Base-by-base conservation (phyloP, 805 yeast genomes). In the Limtongia smithiae region DNA sequence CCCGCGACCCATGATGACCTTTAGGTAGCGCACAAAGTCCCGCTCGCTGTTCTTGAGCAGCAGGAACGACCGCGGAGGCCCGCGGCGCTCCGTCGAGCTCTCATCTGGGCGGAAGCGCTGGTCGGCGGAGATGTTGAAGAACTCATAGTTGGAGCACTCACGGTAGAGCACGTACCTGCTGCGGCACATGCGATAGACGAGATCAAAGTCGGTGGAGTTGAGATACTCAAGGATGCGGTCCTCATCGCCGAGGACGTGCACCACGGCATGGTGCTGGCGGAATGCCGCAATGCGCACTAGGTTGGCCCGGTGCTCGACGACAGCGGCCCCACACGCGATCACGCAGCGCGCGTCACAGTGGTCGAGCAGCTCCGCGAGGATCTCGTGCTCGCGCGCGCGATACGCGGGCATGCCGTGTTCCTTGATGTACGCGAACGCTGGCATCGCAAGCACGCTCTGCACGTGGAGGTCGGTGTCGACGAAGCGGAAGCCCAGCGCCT, bases 241-340 rank as follows among this genome's bases (percentile, higher is more conserved):
- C 54, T 90, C 77, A 60, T 85, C 85, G 60, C 97, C 81, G 65
- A 90, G 96, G 51, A 91, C 74, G 63, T 91, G 97, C 47, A 91
- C 72, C 12, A 91, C 97, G 53, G 84, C 56, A 84, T 76, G 41
- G 95, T 93, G 25, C 83, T 85, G 18, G 69, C 62, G 60, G 65
- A 79, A 84, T 8, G 71, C 65, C 59, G 80, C 75, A 65, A 91
- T 71, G 12, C 79, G 59, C 11, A 72, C 73, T 61, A 96, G 77
- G 3, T 91, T 80, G n/a, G 68, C 76, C 5, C 73, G 73, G 36
- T 76, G 76, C 67, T 90, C 97, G 32, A 93, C 94, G 51, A 91
- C 75, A 9, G 97, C 98, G 37, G 97, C 98, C 1, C 97, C 97
- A 42, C 96, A 86, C 0, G 97, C 85, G 44, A 90, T 76, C 21